Percentiles rank a stretch among this genome's conserved stretches.
Conservation (phyloP, 169 alveolate species). For the Eimeria acervulina region DNA sequence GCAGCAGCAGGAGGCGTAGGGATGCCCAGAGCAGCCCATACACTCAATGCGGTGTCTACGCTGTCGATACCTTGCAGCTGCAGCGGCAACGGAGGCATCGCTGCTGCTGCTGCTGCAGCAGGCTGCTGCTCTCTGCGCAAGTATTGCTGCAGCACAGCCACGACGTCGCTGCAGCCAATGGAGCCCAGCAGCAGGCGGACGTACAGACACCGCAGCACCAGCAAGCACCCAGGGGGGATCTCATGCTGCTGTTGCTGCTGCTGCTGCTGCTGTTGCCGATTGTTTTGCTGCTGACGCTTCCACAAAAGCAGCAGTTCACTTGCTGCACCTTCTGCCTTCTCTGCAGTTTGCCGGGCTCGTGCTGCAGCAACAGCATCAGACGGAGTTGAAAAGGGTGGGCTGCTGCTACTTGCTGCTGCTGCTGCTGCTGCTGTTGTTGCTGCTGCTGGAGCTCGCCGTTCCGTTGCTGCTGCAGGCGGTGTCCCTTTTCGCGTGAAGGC, state of each 20-base stretch:
- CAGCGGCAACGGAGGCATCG: slow-evolving; percentile 30
- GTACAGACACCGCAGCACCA: slow-evolving; percentile 68
- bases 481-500: not conserved
- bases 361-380: slow-evolving; percentile 60
- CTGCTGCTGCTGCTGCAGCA: slow-evolving; percentile 45
- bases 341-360: slow-evolving; percentile 45
- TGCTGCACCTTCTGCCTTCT: slow-evolving; percentile 21
- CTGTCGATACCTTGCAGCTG: slow-evolving; percentile 69
- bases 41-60: slow-evolving; percentile 45
- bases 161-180: slow-evolving; percentile 70
- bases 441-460: slow-evolving; percentile 42
- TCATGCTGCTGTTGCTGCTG: slow-evolving; percentile 34
- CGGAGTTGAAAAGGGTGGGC: not conserved
- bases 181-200: slow-evolving; percentile 64
- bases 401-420: slow-evolving; percentile 9
- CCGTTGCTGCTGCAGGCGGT: slow-evolving; percentile 36
- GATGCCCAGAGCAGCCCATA: slow-evolving; percentile 66
- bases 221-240: slow-evolving; percentile 53
- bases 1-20: slow-evolving; percentile 25
- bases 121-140: slow-evolving; percentile 11
- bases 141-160: slow-evolving; percentile 60
- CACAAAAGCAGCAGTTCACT: slow-evolving; percentile 36
- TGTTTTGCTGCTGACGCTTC: slow-evolving; percentile 13
- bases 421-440: slow-evolving; percentile 33
- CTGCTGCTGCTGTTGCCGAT: slow-evolving; percentile 46